phyloP scores from a whole-genome alignment of 1,284 basidiomycete species.

The Stygiomarasmius scandens region DNA sequence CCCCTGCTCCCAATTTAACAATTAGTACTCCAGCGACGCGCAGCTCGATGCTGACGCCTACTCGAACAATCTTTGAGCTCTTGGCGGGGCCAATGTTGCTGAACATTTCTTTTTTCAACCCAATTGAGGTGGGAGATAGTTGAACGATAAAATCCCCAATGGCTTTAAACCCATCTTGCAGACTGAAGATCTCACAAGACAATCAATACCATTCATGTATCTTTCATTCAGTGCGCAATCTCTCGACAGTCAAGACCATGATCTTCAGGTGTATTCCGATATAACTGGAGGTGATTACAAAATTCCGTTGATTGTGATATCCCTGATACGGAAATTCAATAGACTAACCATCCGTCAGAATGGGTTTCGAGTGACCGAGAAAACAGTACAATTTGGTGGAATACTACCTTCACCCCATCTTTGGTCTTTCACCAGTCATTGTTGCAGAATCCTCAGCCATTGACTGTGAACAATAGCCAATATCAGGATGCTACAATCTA shows the following conservation, averaged over 20 bases:
- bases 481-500: conserved; percentile 40
- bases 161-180: neutral
- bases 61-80: conserved; percentile 7
- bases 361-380: conserved; percentile 7
- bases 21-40: neutral
- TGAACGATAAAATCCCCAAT: neutral
- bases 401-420: conserved; percentile 18
- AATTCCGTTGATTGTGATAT: no score
- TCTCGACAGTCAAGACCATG: conserved; percentile 9
- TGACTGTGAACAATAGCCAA: conserved; percentile 31
- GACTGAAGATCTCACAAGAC: conserved; percentile 9
- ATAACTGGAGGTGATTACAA: conserved; percentile 8
- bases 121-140: conserved; percentile 12
- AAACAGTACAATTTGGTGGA: conserved; percentile 6
- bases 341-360: neutral
- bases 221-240: conserved; percentile 10
- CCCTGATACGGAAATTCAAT: no score
- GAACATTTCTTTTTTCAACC: conserved; percentile 15
- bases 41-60: conserved; percentile 10
- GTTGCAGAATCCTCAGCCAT: conserved; percentile 23
- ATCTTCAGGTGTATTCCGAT: conserved; percentile 13
- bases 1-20: neutral
- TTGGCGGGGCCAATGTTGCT: conserved; percentile 11
- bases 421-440: conserved; percentile 31
- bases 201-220: conserved; percentile 16